Percentiles rank a stretch among this genome's conserved stretches.
Conservation (phyloP, 495 filamentous ascomycete genomes). For the Aspergillus coremiiformis region DNA sequence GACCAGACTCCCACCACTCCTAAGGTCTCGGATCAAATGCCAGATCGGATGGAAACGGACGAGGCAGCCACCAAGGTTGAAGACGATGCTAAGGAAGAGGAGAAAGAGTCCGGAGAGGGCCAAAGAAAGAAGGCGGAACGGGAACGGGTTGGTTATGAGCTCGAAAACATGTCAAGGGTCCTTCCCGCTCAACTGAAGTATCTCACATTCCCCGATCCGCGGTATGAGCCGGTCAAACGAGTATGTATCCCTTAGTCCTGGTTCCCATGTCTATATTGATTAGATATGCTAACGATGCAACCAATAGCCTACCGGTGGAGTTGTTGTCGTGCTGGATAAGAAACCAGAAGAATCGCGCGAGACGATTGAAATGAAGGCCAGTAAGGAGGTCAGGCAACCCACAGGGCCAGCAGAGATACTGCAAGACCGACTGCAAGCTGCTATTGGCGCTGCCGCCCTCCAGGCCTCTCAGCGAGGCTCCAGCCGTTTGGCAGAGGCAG, state of each 20-base stretch:
- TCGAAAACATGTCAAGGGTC: constrained; percentile 95
- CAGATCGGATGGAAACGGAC: constrained; percentile 88
- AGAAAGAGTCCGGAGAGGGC: constrained; percentile 50
- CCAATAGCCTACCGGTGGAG: constrained; percentile 82
- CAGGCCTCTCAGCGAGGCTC: constrained; percentile 36
- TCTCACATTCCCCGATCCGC: constrained; percentile 75
- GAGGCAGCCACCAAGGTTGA: constrained; percentile 55
- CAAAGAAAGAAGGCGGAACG: constrained; percentile 84
- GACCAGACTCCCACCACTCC: constrained; percentile 71
- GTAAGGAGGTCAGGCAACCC: constrained; percentile 67
- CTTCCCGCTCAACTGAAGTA: constrained; percentile 91
- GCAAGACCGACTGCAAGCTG: constrained; percentile 38
- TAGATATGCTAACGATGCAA: constrained; percentile 34
- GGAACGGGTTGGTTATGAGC: constrained; percentile 91
- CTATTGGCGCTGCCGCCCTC: constrained; percentile 28
- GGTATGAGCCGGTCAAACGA: constrained; percentile 95
- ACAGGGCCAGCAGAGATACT: constrained; percentile 39
- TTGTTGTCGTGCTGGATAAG: constrained; percentile 83
- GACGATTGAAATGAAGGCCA: constrained; percentile 78
- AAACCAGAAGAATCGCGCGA: constrained; percentile 68
- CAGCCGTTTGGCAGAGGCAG: constrained; percentile 20
- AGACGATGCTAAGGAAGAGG: constrained; percentile 57
- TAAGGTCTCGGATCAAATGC: constrained; percentile 55
- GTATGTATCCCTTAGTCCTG: constrained; percentile 42
- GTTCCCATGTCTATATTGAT: not conserved